phyloP scores from a whole-genome alignment of 805 yeast species.

The Myxozyma vanderwaltii region DNA sequence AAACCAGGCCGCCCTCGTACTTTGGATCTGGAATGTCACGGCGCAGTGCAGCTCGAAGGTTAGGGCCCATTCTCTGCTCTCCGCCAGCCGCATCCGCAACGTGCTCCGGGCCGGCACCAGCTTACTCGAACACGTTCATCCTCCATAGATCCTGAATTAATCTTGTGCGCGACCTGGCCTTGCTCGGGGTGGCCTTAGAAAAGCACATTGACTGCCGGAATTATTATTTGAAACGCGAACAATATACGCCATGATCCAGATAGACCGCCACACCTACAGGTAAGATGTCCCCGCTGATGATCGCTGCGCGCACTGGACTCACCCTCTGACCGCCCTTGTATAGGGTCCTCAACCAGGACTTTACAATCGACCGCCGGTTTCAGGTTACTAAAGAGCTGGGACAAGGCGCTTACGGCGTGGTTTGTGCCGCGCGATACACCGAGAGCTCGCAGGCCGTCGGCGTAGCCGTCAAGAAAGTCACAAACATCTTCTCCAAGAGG shows the following conservation, averaged over 20 bases:
- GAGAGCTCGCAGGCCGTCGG: conserved; percentile 42
- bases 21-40: neutral
- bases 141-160: neutral
- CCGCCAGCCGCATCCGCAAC: neutral
- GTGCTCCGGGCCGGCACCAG: neutral
- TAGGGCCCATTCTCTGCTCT: neutral
- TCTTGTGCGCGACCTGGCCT: neutral
- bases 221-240: neutral
- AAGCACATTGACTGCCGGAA: too few relatives aligned
- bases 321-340: neutral
- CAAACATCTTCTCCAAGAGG: conserved; percentile 89
- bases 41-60: neutral
- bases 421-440: conserved; percentile 83
- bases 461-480: conserved; percentile 94
- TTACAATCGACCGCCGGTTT: conserved; percentile 85
- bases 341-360: conserved; percentile 85
- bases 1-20: too few relatives aligned
- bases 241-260: conserved; percentile 31
- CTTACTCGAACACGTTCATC: neutral
- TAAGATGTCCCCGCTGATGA: neutral
- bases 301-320: neutral
- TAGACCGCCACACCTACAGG: conserved; percentile 33
- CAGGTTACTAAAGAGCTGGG: conserved; percentile 91
- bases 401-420: conserved; percentile 97
- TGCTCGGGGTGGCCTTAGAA: neutral